These are phyloP conservation scores for Aphanomyces stellatus DNA, from an alignment of 352 stramenopile species.

Conservation along the genomic window DNA sequence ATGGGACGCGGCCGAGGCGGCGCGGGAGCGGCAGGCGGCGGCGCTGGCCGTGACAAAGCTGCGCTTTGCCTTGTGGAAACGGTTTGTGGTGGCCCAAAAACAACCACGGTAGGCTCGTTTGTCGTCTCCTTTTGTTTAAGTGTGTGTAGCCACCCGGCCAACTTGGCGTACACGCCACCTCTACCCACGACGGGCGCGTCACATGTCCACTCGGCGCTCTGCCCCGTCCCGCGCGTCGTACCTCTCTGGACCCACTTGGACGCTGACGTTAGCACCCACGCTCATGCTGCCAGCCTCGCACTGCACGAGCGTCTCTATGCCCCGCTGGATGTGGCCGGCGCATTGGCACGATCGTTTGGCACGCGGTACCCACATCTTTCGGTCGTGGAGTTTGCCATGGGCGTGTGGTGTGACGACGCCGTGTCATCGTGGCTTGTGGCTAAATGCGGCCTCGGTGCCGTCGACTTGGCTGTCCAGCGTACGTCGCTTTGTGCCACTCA, in stretches of 20 bases:
- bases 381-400: background rate
- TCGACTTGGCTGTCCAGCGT: background rate
- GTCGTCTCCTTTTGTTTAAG: background rate
- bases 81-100: background rate
- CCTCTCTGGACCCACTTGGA: background rate
- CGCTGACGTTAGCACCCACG: background rate
- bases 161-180: background rate
- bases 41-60: background rate
- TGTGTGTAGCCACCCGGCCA: background rate
- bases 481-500: background rate
- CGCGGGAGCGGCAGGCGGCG: background rate
- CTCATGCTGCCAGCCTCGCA: background rate
- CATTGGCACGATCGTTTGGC: background rate
- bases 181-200: background rate
- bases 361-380: background rate
- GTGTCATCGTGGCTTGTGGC: background rate
- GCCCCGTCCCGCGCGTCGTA: background rate
- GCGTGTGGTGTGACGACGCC: background rate
- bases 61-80: slow-evolving; percentile 11
- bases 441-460: slow-evolving; percentile 1
- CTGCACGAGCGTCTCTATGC: background rate
- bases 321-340: background rate
- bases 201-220: background rate
- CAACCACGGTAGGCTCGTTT: background rate
- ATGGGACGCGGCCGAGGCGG: background rate